Base-by-base conservation (phyloP, 139 green algal species). In the Auxenochlorella pyrenoidosa region DNA sequence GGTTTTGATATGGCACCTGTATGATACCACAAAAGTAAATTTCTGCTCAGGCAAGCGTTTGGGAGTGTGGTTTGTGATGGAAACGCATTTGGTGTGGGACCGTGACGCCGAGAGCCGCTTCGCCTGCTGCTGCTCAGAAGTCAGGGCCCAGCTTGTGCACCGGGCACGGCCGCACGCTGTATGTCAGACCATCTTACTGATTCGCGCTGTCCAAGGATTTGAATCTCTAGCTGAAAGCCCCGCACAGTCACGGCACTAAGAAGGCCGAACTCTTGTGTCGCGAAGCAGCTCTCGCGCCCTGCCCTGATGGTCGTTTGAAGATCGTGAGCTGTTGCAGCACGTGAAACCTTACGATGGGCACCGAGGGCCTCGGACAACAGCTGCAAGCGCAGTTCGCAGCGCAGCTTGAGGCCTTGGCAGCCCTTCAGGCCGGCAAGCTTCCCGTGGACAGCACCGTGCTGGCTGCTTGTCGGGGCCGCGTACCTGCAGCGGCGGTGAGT, bases 341-440 rank as follows among this genome's bases (percentile, higher is more conserved):
- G 5, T 6, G 1, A 73, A 34, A 73, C 32, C 66, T 16, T 30
- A 36, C 66, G 73, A 79, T 79, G 73, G 73, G 40, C 0, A 58
- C 24, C 40, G 43, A 63, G 8, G 75, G 26, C 13, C 44, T 81
- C 6, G 43, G 43, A 19, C 38, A n/a, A 38, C 30, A n/a, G 30
- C 30, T 72, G 65, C 65, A 72, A 34, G 10, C 26, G 13, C 76
- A 82, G 76, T 82, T 82, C n/a, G 26, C 65, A 19, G 76, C 76
- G 18, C 76, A 82, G 76, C 76, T 82, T 47, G 76, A 36, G 47
- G 76, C 76, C 15, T n/a, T 82, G 51, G 21, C 21, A 19, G 76
- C 76, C 32, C 34, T 82, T 5, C n/a, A 38, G 21, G 32, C 36
- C 16, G 76, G 76, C 47, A 2, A 21, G 19, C 5, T 82, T 16